Percentiles rank a stretch among this genome's conserved stretches.
phyloP scores from a whole-genome alignment of 176 grass and related monocot genomes.

The Rhynchospora breviuscula region DNA sequence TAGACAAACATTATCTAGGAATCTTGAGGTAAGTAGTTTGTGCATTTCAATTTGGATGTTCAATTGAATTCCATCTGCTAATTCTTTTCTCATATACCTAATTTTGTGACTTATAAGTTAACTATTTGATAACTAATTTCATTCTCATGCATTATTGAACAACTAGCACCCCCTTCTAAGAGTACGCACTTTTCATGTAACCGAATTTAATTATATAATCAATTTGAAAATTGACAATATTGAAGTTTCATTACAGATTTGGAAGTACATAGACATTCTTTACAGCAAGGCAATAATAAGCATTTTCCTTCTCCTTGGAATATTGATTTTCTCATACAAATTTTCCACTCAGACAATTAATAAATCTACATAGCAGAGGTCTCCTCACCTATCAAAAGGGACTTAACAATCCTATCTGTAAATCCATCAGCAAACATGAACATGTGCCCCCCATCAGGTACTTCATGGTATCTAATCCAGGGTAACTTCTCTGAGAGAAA shows the following conservation, averaged over 20 bases:
- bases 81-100: neutral
- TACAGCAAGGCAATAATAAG: neutral
- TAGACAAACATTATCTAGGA: neutral
- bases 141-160: neutral
- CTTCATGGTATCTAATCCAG: slow-evolving; percentile 69
- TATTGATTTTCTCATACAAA: neutral
- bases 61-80: no score
- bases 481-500: slow-evolving; percentile 59
- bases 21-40: neutral
- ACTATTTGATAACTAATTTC: neutral
- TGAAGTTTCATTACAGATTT: neutral
- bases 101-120: no score
- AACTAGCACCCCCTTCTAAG: neutral
- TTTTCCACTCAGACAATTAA: neutral
- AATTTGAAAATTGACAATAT: neutral
- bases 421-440: slow-evolving; percentile 57
- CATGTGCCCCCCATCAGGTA: slow-evolving; percentile 59
- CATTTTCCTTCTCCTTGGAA: neutral
- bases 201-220: neutral
- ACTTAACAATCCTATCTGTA: slow-evolving; percentile 44
- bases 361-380: slow-evolving; percentile 12
- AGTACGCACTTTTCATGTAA: neutral
- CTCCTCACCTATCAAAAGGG: slow-evolving; percentile 50
- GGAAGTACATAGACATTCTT: neutral
- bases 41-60: neutral